Evolutionary conservation across 106 monocot species (phyloP).

Genomic region (Apostasia ramifera): DNA sequence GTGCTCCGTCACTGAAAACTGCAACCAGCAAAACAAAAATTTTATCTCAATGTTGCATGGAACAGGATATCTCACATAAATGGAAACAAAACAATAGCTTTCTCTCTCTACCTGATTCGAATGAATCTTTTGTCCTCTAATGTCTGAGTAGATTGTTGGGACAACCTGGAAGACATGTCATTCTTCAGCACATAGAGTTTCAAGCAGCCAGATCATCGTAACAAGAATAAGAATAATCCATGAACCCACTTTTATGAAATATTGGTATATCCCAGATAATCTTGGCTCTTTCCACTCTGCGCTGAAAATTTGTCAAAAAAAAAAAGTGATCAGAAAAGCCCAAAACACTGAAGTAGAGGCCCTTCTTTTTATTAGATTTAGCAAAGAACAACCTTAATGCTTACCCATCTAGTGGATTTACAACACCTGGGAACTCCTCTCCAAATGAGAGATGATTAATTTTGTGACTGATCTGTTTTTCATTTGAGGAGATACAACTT

Average conservation of each 20-base stretch:
- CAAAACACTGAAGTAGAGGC: too few species aligned
- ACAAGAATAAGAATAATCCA: background rate
- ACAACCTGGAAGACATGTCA: slow-evolving; percentile 62
- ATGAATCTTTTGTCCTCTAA: slow-evolving; percentile 72
- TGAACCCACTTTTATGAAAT: slow-evolving; percentile 82
- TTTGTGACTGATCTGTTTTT: slow-evolving; percentile 83
- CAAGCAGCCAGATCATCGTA: background rate
- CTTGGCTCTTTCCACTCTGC: slow-evolving; percentile 59
- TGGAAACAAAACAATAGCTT: background rate
- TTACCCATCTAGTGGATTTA: slow-evolving; percentile 54
- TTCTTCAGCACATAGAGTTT: background rate
- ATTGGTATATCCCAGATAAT: slow-evolving; percentile 75
- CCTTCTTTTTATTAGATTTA: too few species aligned
- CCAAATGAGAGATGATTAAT: slow-evolving; percentile 97
- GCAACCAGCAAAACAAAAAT: slow-evolving; percentile 15
- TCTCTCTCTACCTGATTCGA: slow-evolving; percentile 71
- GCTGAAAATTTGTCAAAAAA: slow-evolving; percentile 30
- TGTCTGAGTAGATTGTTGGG: slow-evolving; percentile 82
- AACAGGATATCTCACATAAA: background rate
- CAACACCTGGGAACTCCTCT: slow-evolving; percentile 83
- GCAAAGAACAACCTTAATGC: background rate
- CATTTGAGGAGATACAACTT: slow-evolving; percentile 2
- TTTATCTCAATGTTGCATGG: background rate
- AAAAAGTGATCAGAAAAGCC: background rate
- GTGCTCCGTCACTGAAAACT: slow-evolving; percentile 99